phyloP scores from a whole-genome alignment of 2,329 filamentous ascomycete species.

The Aspergillus thermomutatus region DNA sequence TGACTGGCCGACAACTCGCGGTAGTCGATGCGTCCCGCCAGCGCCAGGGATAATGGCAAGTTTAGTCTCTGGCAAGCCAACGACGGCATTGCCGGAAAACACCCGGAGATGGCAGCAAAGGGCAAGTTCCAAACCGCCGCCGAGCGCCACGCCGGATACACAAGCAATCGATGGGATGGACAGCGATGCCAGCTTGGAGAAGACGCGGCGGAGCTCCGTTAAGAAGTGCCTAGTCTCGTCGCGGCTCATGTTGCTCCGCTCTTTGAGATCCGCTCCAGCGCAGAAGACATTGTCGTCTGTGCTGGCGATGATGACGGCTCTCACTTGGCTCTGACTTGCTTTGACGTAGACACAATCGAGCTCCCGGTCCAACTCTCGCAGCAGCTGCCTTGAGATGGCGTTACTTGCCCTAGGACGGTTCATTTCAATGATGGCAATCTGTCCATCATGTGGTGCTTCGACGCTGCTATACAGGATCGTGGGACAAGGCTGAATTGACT shows the following conservation, averaged over 20 bases:
- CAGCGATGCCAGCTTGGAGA: constrained; percentile 1
- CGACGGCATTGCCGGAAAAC: constrained; percentile 70
- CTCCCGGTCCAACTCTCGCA: too few species aligned
- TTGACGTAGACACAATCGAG: too few species aligned
- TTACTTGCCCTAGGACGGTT: too few species aligned
- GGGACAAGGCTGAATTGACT: too few species aligned
- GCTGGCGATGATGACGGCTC: constrained; percentile 2
- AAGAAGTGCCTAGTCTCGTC: constrained; percentile 2
- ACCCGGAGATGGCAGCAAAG: constrained; percentile 43
- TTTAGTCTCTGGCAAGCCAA: constrained; percentile 86
- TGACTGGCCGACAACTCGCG: constrained; percentile 71
- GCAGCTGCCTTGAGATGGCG: too few species aligned
- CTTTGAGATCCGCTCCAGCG: constrained; percentile 6
- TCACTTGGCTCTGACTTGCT: too few species aligned
- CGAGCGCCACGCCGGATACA: constrained; percentile 17
- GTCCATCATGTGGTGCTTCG: too few species aligned
- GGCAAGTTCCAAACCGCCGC: constrained; percentile 19
- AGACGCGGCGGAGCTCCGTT: neutral
- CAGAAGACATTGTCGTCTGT: constrained; percentile 3
- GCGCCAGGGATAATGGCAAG: constrained; percentile 93
- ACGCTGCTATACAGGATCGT: too few species aligned
- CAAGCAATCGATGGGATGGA: constrained; percentile 5
- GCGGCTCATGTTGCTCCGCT: constrained; percentile 1
- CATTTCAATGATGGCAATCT: too few species aligned
- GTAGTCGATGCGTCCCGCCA: constrained; percentile 85